Percentiles rank a stretch among this genome's conserved stretches.
These are phyloP conservation scores for Mycena polygramma DNA, from an alignment of 768 basidiomycete genomes.

Conservation along the genomic window DNA sequence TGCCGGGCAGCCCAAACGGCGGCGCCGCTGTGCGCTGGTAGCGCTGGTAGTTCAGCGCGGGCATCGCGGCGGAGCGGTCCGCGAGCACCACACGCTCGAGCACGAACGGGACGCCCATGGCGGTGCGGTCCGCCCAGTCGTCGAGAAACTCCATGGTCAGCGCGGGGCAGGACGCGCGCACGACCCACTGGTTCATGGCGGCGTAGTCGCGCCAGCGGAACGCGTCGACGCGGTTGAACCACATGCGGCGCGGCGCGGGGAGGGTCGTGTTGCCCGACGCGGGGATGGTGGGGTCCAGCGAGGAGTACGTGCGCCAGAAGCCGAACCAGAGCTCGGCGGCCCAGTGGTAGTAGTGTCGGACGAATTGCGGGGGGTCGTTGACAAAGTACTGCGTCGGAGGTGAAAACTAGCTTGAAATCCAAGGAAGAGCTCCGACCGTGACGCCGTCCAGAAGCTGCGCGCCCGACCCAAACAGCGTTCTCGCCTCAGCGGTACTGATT, in stretches of 20 bases:
- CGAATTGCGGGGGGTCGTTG: slow-evolving; percentile 91
- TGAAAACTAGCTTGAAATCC: neutral
- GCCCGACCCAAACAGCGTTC: slow-evolving; percentile 73
- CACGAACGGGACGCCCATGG: slow-evolving; percentile 77
- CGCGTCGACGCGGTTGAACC: slow-evolving; percentile 81
- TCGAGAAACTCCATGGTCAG: slow-evolving; percentile 82
- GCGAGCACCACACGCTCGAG: slow-evolving; percentile 89
- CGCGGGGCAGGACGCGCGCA: slow-evolving; percentile 86
- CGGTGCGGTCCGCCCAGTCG: slow-evolving; percentile 87
- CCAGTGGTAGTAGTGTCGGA: slow-evolving; percentile 96
- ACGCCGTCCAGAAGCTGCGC: slow-evolving; percentile 83
- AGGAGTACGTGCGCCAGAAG: slow-evolving; percentile 91
- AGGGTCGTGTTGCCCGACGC: slow-evolving; percentile 77
- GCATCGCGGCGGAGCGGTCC: slow-evolving; percentile 89
- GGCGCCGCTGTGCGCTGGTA: slow-evolving; percentile 85
- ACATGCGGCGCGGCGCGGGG: slow-evolving; percentile 78
- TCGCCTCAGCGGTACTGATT: slow-evolving; percentile 77
- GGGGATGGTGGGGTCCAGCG: slow-evolving; percentile 79
- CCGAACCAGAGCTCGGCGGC: slow-evolving; percentile 94
- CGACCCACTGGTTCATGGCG: slow-evolving; percentile 89
- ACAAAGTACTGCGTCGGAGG: slow-evolving; percentile 72
- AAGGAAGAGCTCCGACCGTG: slow-evolving; percentile 58
- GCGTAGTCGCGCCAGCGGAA: slow-evolving; percentile 93
- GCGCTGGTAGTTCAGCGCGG: slow-evolving; percentile 70
- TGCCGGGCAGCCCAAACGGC: slow-evolving; percentile 81